These are phyloP conservation scores for Cystobasidiopsis lactophilus DNA, from an alignment of 768 basidiomycete species.

Conservation along the genomic window DNA sequence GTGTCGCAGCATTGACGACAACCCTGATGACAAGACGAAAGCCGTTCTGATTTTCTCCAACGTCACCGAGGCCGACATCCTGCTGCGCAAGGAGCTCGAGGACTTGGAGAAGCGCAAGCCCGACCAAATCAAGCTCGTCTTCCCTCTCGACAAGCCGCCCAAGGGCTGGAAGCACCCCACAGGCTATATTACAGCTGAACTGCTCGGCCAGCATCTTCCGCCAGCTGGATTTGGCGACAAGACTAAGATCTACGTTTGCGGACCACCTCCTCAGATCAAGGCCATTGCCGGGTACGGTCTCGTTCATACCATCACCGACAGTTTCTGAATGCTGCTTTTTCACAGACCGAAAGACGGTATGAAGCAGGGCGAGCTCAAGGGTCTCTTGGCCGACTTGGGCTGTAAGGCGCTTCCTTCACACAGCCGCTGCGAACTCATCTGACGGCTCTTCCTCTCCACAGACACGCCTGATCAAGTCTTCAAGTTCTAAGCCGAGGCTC, in stretches of 20 bases:
- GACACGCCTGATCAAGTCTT: background rate
- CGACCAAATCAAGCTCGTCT: constrained; percentile 49
- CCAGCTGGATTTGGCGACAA: constrained; percentile 45
- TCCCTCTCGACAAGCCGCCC: constrained; percentile 58
- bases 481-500: background rate
- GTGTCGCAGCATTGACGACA: constrained; percentile 12
- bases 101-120: constrained; percentile 27
- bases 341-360: constrained; percentile 10
- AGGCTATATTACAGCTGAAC: constrained; percentile 51
- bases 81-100: constrained; percentile 58
- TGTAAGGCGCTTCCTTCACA: constrained; percentile 21
- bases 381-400: constrained; percentile 52
- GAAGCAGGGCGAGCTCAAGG: constrained; percentile 14
- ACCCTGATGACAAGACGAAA: constrained; percentile 72
- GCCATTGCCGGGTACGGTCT: constrained; percentile 41
- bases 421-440: no score
- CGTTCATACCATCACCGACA: constrained; percentile 53
- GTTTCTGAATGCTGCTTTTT: background rate
- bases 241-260: constrained; percentile 51
- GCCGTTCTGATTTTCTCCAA: constrained; percentile 85
- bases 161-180: constrained; percentile 42
- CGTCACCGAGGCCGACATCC: constrained; percentile 69
- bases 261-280: constrained; percentile 73
- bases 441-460: no score
- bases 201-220: constrained; percentile 44